Evolutionary conservation across 495 filamentous ascomycete species (phyloP).

Genomic region (Annulohypoxylon bovei): DNA sequence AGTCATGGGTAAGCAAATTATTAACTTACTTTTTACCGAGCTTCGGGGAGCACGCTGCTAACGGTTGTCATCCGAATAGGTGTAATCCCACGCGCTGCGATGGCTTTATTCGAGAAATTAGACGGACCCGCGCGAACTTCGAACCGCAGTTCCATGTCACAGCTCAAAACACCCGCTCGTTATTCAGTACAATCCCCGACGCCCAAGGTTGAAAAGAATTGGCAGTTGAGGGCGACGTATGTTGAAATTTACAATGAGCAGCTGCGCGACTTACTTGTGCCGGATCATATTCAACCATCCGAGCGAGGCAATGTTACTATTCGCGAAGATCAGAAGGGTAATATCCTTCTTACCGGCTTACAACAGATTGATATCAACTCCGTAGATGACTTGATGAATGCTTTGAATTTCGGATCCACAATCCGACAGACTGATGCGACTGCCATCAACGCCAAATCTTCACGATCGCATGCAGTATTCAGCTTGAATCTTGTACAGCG

Average conservation of each 20-base stretch:
- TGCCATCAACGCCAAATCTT: slow-evolving; percentile 97
- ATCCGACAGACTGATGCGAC: slow-evolving; percentile 99
- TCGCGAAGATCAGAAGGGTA: slow-evolving; percentile 92
- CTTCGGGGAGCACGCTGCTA: neutral
- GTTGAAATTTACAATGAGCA: slow-evolving; percentile 99
- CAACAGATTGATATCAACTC: slow-evolving; percentile 91
- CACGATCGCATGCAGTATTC: slow-evolving; percentile 98
- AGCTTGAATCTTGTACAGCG: slow-evolving; percentile 93
- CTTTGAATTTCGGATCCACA: slow-evolving; percentile 89
- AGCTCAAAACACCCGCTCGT: slow-evolving; percentile 80
- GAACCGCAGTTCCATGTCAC: slow-evolving; percentile 74
- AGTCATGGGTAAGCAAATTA: slow-evolving; percentile 76
- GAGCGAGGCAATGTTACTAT: slow-evolving; percentile 85
- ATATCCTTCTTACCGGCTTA: slow-evolving; percentile 91
- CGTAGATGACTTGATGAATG: slow-evolving; percentile 87
- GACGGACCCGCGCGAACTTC: slow-evolving; percentile 64
- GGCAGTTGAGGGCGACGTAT: slow-evolving; percentile 95
- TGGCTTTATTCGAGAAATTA: slow-evolving; percentile 87
- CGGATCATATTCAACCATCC: slow-evolving; percentile 71
- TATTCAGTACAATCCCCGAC: slow-evolving; percentile 73
- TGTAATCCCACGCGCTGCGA: slow-evolving; percentile 91
- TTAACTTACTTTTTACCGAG: neutral
- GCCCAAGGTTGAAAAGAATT: slow-evolving; percentile 77
- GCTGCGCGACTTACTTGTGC: slow-evolving; percentile 87
- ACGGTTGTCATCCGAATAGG: slow-evolving; percentile 59